Base-by-base conservation (phyloP, 371 early-diverging fungal species). In the Mortierella polycephala region DNA sequence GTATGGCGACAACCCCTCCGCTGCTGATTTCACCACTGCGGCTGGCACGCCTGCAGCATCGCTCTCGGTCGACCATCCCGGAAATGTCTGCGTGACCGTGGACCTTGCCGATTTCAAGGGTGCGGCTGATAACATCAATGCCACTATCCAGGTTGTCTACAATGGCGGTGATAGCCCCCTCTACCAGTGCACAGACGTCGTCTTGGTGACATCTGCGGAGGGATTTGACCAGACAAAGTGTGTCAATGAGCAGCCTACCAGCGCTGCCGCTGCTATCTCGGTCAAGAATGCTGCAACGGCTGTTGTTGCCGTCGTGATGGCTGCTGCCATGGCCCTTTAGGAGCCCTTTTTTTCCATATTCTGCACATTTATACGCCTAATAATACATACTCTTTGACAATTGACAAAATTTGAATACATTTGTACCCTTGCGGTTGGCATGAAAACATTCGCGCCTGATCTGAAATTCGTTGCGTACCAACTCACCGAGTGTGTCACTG, bases 101-200 rank as follows among this genome's bases (percentile, higher is more conserved):
- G 73, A 85, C 57, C 57, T 88, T 10, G 58, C 74, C 21, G 56
- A 57, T 13, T 70, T 76, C 14, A 40, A 81, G 39, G 72, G 59
- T 21, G 82, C 83, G 14, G 73, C 68, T 21, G 74, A 82, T 50
- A 89, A 89, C 12, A 67, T 81, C 59, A 84, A 83, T 56, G 89
- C 85, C 30, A 89, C 89, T 39, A 64, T 91, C 47, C 90, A 89
- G 69, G 60, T 89, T 23, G 60, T 83, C 7, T 90, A 82, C 62
- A 84, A 88, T 53, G 89, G 85, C 21, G 89, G 89, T 30, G 90
- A 91, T 69, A 84, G 83, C 18, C 63, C 65, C 12, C 75, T 91
- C 20, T 89, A 89, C 68, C 88, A 88, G 82, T 91, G 90, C 69
- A 63, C 85, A 0, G 89, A 89, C 82, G 88, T 89, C 23, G 75